phyloP scores from a whole-genome alignment of 768 basidiomycete species.

The Naganishia onofrii region DNA sequence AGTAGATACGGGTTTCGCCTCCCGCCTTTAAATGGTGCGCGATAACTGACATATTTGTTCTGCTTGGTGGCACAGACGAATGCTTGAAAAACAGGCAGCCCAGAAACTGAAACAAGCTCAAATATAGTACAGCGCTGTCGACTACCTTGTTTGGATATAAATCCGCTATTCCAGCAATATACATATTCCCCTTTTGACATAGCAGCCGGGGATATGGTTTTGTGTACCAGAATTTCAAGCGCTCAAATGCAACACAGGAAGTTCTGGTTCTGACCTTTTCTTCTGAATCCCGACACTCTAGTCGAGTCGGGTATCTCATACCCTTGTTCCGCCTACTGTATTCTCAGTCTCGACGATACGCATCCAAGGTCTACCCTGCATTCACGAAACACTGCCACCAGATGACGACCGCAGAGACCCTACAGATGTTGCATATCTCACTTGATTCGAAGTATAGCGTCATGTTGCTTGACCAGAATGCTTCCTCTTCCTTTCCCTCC shows the following conservation, averaged over 20 bases:
- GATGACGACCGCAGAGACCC: too few species aligned
- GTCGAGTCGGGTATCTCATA: too few species aligned
- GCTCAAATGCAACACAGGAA: neutral
- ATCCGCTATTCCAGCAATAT: neutral
- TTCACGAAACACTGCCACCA: neutral
- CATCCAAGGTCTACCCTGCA: conserved; percentile 11
- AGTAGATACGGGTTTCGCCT: neutral
- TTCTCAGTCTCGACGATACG: neutral
- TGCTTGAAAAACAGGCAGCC: neutral
- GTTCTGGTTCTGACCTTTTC: too few species aligned
- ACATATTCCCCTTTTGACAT: neutral
- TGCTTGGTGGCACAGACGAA: neutral
- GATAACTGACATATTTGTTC: neutral
- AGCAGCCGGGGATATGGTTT: neutral
- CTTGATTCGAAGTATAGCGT: conserved; percentile 46
- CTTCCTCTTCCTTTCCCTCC: conserved; percentile 40
- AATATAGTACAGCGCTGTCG: neutral
- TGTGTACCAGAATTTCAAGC: neutral
- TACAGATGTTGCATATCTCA: neutral
- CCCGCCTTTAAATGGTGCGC: neutral
- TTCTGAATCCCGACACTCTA: too few species aligned
- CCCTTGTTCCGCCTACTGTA: neutral
- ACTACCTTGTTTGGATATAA: neutral
- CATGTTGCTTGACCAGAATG: conserved; percentile 42
- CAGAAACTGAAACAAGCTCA: conserved; percentile 5